A percentile compares a stretch with the other conserved stretches of the same genome.
phyloP scores from a whole-genome alignment of 2,329 filamentous ascomycete species.

The Neopestalotiopsis rosae region DNA sequence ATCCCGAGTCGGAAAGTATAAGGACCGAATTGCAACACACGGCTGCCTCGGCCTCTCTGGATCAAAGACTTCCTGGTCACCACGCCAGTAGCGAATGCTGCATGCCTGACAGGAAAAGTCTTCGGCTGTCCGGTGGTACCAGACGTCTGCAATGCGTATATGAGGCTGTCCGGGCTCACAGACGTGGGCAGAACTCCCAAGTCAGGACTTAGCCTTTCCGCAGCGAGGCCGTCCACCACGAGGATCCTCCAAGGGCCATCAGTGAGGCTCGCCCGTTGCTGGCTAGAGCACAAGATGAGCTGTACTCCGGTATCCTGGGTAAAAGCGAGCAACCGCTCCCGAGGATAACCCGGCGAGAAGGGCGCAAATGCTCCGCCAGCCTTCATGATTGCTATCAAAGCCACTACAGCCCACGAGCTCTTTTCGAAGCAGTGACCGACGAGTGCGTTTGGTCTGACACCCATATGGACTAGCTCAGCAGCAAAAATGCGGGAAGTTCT shows the following conservation, averaged over 20 bases:
- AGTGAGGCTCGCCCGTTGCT: background rate
- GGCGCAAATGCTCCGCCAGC: background rate
- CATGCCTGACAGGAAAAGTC: background rate
- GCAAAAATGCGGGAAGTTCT: background rate
- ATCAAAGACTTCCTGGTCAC: slow-evolving; percentile 20
- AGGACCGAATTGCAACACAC: slow-evolving; percentile 2
- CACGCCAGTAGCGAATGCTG: background rate
- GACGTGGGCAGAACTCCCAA: background rate
- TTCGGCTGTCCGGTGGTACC: slow-evolving; percentile 3
- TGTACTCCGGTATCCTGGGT: background rate
- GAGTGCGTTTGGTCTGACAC: background rate
- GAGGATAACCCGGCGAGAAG: background rate
- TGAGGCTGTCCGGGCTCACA: slow-evolving; percentile 26
- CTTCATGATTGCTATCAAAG: background rate
- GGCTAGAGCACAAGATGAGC: background rate
- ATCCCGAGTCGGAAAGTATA: background rate
- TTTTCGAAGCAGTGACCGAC: background rate
- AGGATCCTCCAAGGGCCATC: background rate
- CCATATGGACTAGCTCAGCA: background rate
- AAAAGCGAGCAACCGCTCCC: background rate
- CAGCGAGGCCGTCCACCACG: background rate
- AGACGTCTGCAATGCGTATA: background rate
- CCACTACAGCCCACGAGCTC: background rate
- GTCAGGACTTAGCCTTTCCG: too few relatives aligned
- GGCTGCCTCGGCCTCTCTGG: slow-evolving; percentile 24